Conservation (phyloP, 2,329 filamentous ascomycete species). For the Aspergillus glaucus region DNA sequence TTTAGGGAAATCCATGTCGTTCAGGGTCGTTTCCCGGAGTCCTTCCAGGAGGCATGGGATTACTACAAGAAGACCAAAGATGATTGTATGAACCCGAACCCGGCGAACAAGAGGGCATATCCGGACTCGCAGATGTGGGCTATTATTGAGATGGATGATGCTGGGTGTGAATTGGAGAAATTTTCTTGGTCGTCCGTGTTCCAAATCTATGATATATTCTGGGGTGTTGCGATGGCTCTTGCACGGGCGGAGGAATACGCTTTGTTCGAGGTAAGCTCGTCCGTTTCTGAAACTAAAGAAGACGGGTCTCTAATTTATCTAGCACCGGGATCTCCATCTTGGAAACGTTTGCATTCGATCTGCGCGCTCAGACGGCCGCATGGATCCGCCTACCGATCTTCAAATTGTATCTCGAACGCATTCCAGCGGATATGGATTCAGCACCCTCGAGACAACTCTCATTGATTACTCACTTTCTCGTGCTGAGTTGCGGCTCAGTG, state of each 20-base stretch:
- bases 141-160: slow-evolving; percentile 61
- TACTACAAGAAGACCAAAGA: slow-evolving; percentile 35
- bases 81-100: slow-evolving; percentile 51
- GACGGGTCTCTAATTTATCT: slow-evolving; percentile 6
- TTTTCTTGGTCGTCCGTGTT: slow-evolving; percentile 37
- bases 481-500: slow-evolving; percentile 41
- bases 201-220: slow-evolving; percentile 59
- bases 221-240: slow-evolving; percentile 57
- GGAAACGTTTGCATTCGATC: slow-evolving; percentile 58
- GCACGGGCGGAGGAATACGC: slow-evolving; percentile 56
- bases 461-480: slow-evolving; percentile 64
- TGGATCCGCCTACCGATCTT: slow-evolving; percentile 28
- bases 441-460: slow-evolving; percentile 55
- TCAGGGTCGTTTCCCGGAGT: slow-evolving; percentile 48
- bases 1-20: slow-evolving; percentile 55
- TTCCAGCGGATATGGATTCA: slow-evolving; percentile 44
- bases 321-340: slow-evolving; percentile 59
- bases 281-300: too few relatives aligned
- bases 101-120: slow-evolving; percentile 48
- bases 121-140: slow-evolving; percentile 55
- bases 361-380: slow-evolving; percentile 22
- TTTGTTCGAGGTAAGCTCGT: slow-evolving; percentile 47
- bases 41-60: slow-evolving; percentile 45
- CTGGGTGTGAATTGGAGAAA: slow-evolving; percentile 52
- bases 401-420: slow-evolving; percentile 25